Base-by-base conservation (phyloP, 176 grass and related monocot species). In the Aegilops bicornis region DNA sequence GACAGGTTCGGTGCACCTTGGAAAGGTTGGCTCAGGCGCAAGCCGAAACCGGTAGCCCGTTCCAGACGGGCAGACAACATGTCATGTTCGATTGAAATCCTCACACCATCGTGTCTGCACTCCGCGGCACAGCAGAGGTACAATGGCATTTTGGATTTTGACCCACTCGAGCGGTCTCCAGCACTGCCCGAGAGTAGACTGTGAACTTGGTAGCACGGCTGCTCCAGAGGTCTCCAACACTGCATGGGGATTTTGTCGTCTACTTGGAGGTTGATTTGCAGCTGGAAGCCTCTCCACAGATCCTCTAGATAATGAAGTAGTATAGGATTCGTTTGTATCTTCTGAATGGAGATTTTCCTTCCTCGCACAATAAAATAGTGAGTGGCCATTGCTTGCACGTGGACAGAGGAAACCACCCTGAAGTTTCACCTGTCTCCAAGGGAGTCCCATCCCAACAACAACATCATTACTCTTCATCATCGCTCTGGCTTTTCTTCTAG, bases 1-100 rank as follows among this genome's bases (percentile, higher is more conserved):
- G 84, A 8, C 77, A 65, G 66, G 59, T 87, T 83, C 85, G 83
- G 19, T 61, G 80, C 45, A 84, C 36, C 27, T 7, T 7, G 19
- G 43, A 8, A 10, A 31, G 1, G 17, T 24, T 10, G 17, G 3
- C 14, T 0, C 54, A 10, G 56, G 45, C 48, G 31, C 50, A 29
- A 42, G 82, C 39, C n/a, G 37, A 45, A 25, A 1, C 20, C 33
- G 13, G 24, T 40, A 30, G 13, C 58, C 61, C 23, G 65, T 9
- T 61, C 27, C 77, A 25, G n/a, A 66, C 52, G 52, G 15, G 33
- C 56, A 39, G 76, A 5, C 33, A 25, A 0, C 60, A 47, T 47
- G 16, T 19, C 79, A 47, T n/a, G 7, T n/a, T 29, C 2, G 54
- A 58, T 22, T 58, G 54, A 58, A 22, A 58, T 22, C 54, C 54